These are phyloP conservation scores for Solanum ahanhuiri DNA, from an alignment of 257 asterid genomes.

Conservation along the genomic window DNA sequence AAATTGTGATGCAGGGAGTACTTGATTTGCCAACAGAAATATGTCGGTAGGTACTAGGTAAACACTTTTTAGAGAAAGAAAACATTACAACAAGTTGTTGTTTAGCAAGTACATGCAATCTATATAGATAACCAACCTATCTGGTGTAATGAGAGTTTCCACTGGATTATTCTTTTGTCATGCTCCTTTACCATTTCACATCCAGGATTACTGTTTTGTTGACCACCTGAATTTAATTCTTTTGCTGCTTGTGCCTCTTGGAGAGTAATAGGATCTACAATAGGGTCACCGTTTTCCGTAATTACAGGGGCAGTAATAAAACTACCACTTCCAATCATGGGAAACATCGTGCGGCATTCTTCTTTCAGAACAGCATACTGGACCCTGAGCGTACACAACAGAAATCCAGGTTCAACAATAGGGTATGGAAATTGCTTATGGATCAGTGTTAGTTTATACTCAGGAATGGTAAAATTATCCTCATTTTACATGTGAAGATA, in stretches of 20 bases:
- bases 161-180: conserved; percentile 75
- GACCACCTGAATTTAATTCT: not conserved
- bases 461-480: not conserved
- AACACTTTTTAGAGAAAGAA: not conserved
- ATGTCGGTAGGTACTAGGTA: not conserved
- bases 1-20: not conserved
- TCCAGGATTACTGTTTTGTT: conserved; percentile 18
- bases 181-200: conserved; percentile 14
- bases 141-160: conserved; percentile 90
- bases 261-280: conserved; percentile 74
- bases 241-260: conserved; percentile 46
- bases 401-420: conserved; percentile 6
- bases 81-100: not conserved
- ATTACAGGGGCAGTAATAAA: conserved; percentile 86
- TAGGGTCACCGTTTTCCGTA: conserved; percentile 81
- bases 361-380: conserved; percentile 68
- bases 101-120: not conserved
- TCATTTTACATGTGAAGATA: not conserved
- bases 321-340: conserved; percentile 80
- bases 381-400: conserved; percentile 37
- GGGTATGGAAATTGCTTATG: not conserved
- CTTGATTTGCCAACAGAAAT: not conserved
- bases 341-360: conserved; percentile 74
- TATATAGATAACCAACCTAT: conserved; percentile 53
- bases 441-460: not conserved